A percentile compares a stretch with the other conserved stretches of the same genome.
These are phyloP conservation scores for Exophiala phaeomuriformis DNA, from an alignment of 2,329 filamentous ascomycete genomes.

Conservation along the genomic window DNA sequence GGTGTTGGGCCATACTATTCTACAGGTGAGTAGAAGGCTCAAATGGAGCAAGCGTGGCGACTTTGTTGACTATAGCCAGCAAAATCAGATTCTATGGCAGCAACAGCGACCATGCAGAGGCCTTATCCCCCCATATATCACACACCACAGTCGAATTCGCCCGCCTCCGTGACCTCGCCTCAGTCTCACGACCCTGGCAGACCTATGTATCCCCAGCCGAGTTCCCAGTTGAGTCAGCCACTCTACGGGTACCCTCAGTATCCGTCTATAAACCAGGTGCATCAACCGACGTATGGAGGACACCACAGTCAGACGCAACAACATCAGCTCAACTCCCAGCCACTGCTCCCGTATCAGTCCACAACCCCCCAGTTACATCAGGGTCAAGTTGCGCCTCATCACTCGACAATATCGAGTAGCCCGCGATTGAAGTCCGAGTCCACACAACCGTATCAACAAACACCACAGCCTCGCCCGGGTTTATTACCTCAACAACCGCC, in stretches of 20 bases:
- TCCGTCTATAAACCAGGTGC: conserved; percentile 45
- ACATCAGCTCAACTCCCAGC: conserved; percentile 49
- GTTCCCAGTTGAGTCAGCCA: conserved; percentile 69
- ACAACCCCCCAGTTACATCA: conserved; percentile 38
- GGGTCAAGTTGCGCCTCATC: conserved; percentile 34
- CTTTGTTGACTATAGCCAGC: conserved; percentile 44
- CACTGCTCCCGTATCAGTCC: conserved; percentile 49
- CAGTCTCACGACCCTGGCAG: conserved; percentile 78
- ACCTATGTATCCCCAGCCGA: conserved; percentile 72
- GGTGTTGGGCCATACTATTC: conserved; percentile 77
- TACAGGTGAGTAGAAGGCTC: conserved; percentile 58
- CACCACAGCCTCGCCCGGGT: conserved; percentile 41
- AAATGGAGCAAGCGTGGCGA: neutral
- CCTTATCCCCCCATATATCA: conserved; percentile 82
- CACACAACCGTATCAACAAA: conserved; percentile 25
- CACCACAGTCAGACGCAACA: conserved; percentile 50
- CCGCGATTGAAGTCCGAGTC: conserved; percentile 36
- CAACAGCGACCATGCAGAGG: conserved; percentile 57
- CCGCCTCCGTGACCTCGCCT: conserved; percentile 83
- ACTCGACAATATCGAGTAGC: conserved; percentile 56
- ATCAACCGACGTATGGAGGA: conserved; percentile 51
- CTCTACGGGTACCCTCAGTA: conserved; percentile 70
- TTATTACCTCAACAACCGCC: conserved; percentile 40
- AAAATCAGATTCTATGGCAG: conserved; percentile 62
- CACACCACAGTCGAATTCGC: conserved; percentile 90